Evolutionary conservation across 768 basidiomycete genomes (phyloP).

Genomic region (Dendrothele bispora): DNA sequence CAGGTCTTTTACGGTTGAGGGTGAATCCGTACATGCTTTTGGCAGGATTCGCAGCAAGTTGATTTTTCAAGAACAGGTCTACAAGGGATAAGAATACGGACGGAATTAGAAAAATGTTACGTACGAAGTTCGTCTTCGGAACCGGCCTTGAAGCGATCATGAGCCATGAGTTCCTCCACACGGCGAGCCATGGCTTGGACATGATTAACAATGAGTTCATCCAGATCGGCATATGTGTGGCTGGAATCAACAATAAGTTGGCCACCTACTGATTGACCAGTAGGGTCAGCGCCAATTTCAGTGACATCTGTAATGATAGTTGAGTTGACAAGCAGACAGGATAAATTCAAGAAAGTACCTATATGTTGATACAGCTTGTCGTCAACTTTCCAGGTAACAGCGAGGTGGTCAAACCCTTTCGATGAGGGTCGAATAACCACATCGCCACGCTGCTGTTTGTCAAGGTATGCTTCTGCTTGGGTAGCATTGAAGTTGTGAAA

Average conservation of each 20-base stretch:
- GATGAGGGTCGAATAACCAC: slow-evolving; percentile 96
- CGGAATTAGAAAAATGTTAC: slow-evolving; percentile 29
- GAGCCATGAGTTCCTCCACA: slow-evolving; percentile 91
- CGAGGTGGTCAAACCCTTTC: slow-evolving; percentile 89
- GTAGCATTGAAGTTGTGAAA: slow-evolving; percentile 93
- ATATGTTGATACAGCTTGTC: slow-evolving; percentile 96
- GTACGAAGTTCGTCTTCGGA: slow-evolving; percentile 88
- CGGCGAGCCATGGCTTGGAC: slow-evolving; percentile 91
- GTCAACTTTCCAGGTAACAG: slow-evolving; percentile 99
- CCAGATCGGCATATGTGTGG: slow-evolving; percentile 89
- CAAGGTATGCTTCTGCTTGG: slow-evolving; percentile 87
- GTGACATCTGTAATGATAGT: slow-evolving; percentile 60
- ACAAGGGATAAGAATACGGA: slow-evolving; percentile 8
- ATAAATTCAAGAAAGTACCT: slow-evolving; percentile 49
- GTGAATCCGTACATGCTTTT: slow-evolving; percentile 97
- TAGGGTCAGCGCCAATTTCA: slow-evolving; percentile 75
- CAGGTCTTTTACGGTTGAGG: slow-evolving; percentile 84
- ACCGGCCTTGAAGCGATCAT: slow-evolving; percentile 92
- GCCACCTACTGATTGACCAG: slow-evolving; percentile 60
- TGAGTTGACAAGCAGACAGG: slow-evolving; percentile 8
- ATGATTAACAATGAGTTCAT: slow-evolving; percentile 96
- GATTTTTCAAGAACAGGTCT: slow-evolving; percentile 90
- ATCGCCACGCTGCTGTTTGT: slow-evolving; percentile 90
- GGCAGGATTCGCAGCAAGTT: slow-evolving; percentile 88
- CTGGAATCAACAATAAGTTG: slow-evolving; percentile 73